Base-by-base conservation (phyloP, 768 basidiomycete genomes). In the Suillus tomentosus region DNA sequence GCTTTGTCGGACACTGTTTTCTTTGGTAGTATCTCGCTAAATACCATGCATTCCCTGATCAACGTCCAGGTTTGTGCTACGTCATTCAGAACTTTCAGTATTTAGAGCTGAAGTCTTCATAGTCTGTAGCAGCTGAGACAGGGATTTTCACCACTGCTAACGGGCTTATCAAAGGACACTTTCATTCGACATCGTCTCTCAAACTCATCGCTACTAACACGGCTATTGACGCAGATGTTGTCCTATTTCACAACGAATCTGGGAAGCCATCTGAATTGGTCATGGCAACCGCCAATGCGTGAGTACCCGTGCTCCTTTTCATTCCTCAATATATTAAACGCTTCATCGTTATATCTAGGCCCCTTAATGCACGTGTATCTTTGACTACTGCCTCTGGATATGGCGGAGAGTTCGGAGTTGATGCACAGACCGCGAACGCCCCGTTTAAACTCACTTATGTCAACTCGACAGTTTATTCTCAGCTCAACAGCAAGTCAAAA, bases 131-230 rank as follows among this genome's bases (percentile, higher is more conserved):
- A 17, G 69, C 74, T 5, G 61, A 69, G 1, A 48, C 55, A 19
- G 73, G 68, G 0, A 42, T 57, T 2, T 22, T 80, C 37, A 64
- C 37, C 3, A 72, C 81, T 34, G 70, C 64, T 10, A 80, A 83
- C 27, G 73, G 72, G 2, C 55, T 66, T 0, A 80, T 83, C 64
- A 27, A 19, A 3, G 82, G 82, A 24, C 71, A 72, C n/a, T 79
- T 79, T 67, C 79, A 74, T 63, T 64, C 74, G 0, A 72, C 75
- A 0, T 48, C 67, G 3, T 48, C 65, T 0, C 63, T 83, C 5
- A 57, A 60, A 1, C 65, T 83, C 34, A 36, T 31, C 22, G 81
- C 80, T 0, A 73, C 74, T 34, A 82, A 82, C 59, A 73, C 68
- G 4, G 68, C 55, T 1, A 78, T 82, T 55, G 66, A 71, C 2